phyloP scores from a whole-genome alignment of 257 asterid species.

The Salvia splendens region DNA sequence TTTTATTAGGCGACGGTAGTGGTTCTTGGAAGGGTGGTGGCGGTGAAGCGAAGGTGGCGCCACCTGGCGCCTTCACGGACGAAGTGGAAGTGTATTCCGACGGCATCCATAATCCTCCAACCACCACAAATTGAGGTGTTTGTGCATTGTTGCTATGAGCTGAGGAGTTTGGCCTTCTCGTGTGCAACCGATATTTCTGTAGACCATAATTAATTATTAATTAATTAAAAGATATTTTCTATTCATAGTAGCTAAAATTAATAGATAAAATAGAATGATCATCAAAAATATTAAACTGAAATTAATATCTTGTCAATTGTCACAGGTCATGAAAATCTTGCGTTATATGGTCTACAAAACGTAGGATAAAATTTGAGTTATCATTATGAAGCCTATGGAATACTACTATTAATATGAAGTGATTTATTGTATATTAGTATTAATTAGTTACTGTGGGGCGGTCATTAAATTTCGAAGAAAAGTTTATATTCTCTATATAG shows the following conservation, averaged over 20 bases:
- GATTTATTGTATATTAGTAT: not conserved
- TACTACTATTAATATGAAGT: not conserved
- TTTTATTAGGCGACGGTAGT: constrained; percentile 26
- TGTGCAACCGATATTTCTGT: constrained; percentile 67
- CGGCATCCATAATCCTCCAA: constrained; percentile 54
- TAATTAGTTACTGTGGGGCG: not conserved
- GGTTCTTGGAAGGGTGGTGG: constrained; percentile 30
- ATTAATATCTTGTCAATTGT: not conserved
- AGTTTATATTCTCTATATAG: constrained; percentile 6
- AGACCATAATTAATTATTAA: not conserved
- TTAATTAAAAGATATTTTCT: not conserved
- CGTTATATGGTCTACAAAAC: not conserved
- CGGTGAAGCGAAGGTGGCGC: constrained; percentile 28
- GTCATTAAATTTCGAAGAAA: constrained; percentile 3
- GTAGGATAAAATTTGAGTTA: constrained; percentile 28
- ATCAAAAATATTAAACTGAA: not conserved
- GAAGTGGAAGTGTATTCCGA: constrained; percentile 39
- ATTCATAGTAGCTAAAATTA: not conserved
- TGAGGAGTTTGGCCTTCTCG: constrained; percentile 54
- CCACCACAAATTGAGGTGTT: constrained; percentile 46
- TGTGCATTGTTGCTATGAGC: constrained; percentile 39
- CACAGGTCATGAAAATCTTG: not conserved
- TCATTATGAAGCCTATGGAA: constrained; percentile 20
- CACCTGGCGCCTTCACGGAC: constrained; percentile 22
- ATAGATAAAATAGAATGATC: not conserved